Evolutionary conservation across 2,329 filamentous ascomycete species (phyloP), one percentile per base, ranked within the genome.

Genomic region (Colletotrichum ledebouriae): DNA sequence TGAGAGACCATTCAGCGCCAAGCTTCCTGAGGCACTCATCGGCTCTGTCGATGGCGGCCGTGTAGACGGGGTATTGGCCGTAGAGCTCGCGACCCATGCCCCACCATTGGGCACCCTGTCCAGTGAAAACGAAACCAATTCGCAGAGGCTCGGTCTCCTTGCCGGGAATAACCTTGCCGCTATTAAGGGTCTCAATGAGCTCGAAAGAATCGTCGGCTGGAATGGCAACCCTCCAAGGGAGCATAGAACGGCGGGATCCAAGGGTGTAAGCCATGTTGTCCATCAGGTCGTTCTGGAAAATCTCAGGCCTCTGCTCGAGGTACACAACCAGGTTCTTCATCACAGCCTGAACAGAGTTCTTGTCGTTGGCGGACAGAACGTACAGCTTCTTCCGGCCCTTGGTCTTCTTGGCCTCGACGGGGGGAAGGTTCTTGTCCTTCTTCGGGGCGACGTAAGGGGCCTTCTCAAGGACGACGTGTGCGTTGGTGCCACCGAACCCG

Each of bases 401-500:
- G 15, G 9, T 15, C 50, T 66, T 66, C 50, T 58, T 63, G 17
- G 34, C 20, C 4, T 69, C 58, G 4, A 42, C 33, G 12, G 55
- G 33, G 13, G 61, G 53, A 6, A 65, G 49, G 3, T 68, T 76
- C 60, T 75, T 76, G 37, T 67, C 57, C 41, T 53, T 66, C 29
- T 59, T 63, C 11, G 61, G 34, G 12, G 62, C 56, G 4, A 58
- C 39, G 63, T 80, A 80, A 0, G 81, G 79, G 1, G 80, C 77
- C 22, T 76, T 76, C 63, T 79, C 78, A 10, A 83, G 72, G 2
- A 85, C 78, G n/a, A 64, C 76, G 70, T 84, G 83, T 4, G 79
- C 81, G 70, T 85, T 85, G 13, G 82, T 81, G 49, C 78, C 82
- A 20, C 81, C 83, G 29, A 81, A 84, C 0, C 83, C 83, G 56